Evolutionary conservation across 2,329 filamentous ascomycete species (phyloP).

Genomic region (Trichoderma brevicompactum): DNA sequence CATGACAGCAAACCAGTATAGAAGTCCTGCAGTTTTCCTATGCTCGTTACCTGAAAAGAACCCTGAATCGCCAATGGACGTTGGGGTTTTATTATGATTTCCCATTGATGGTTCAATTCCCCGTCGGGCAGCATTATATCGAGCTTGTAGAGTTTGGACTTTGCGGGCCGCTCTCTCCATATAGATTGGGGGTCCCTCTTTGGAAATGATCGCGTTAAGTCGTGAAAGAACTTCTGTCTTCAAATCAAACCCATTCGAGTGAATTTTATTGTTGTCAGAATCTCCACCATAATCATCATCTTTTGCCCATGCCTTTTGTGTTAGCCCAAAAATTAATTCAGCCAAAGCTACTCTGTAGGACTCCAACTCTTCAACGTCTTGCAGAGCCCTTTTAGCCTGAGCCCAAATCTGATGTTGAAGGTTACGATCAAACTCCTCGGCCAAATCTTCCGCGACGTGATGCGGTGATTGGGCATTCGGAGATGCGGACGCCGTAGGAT

Average conservation of each 20-base stretch:
- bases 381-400: background rate
- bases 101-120: background rate
- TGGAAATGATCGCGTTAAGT: background rate
- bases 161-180: constrained; percentile 9
- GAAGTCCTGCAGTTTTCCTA: background rate
- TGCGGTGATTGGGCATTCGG: background rate
- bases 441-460: background rate
- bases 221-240: background rate
- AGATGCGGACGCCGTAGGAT: background rate
- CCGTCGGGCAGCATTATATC: background rate
- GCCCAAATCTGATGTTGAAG: constrained; percentile 8
- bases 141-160: background rate
- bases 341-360: constrained; percentile 2
- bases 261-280: background rate
- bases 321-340: constrained; percentile 3
- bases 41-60: background rate
- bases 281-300: background rate
- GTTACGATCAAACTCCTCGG: constrained; percentile 9
- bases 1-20: constrained; percentile 8
- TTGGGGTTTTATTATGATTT: background rate
- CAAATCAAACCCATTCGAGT: background rate
- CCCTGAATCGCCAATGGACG: background rate
- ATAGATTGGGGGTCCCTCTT: background rate
- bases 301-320: background rate
- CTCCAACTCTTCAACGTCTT: constrained; percentile 4